phyloP scores from a whole-genome alignment of 1,139 yeast genomes.

The Suhomyces kunorum region DNA sequence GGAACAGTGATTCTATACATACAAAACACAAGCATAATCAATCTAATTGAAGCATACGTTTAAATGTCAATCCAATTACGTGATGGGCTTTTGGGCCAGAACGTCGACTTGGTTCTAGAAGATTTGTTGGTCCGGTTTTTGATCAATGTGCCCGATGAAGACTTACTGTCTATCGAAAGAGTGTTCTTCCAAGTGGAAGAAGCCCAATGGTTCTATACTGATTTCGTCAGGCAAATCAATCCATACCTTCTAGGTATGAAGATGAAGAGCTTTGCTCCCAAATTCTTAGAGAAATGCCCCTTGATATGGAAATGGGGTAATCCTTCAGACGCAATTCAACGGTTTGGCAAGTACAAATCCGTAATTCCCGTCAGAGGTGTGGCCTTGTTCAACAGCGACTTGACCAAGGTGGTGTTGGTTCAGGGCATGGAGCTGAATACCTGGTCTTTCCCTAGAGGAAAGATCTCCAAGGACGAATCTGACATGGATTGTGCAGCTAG shows the following conservation, averaged over 20 bases:
- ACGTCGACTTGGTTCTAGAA: conserved; percentile 77
- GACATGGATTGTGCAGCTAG: conserved; percentile 93
- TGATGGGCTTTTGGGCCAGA: conserved; percentile 56
- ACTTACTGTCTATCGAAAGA: conserved; percentile 80
- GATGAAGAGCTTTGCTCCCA: conserved; percentile 76
- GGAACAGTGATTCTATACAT: neutral
- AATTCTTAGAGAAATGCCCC: conserved; percentile 77
- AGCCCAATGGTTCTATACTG: conserved; percentile 97
- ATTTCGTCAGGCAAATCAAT: conserved; percentile 72
- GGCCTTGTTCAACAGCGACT: conserved; percentile 72
- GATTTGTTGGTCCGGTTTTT: conserved; percentile 88
- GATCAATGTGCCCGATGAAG: conserved; percentile 90
- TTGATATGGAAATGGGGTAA: conserved; percentile 84
- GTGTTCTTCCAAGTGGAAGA: conserved; percentile 95
- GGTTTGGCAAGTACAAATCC: conserved; percentile 82
- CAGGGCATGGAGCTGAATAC: conserved; percentile 80
- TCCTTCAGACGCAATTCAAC: conserved; percentile 69
- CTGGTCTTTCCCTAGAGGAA: conserved; percentile 98
- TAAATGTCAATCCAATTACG: conserved; percentile 56
- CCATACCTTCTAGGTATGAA: conserved; percentile 78
- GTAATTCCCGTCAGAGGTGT: conserved; percentile 97
- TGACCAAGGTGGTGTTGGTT: conserved; percentile 75
- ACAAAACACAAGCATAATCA: neutral
- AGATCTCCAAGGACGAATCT: conserved; percentile 88
- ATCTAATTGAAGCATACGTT: conserved; percentile 3